Percentiles rank a stretch among this genome's conserved stretches.
Conservation (phyloP, 2,329 filamentous ascomycete species). For the Hirsutella minnesotensis region DNA sequence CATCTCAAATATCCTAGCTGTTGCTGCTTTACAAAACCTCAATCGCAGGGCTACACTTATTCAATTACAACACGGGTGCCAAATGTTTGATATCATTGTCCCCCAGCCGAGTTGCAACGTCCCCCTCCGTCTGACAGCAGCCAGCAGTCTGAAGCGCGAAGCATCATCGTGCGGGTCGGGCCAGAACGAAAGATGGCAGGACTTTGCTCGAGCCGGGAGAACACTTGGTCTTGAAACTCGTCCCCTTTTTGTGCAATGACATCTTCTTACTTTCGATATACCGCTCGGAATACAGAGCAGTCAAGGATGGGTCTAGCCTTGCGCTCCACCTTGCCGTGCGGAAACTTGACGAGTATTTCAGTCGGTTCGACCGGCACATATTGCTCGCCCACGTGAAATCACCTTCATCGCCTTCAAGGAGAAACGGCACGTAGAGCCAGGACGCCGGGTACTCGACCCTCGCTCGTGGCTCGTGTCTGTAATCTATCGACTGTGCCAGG, state of each 20-base stretch:
- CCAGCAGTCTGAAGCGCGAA: constrained; percentile 3
- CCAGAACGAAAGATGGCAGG: constrained; percentile 23
- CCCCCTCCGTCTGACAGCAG: constrained; percentile 13
- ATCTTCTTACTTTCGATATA: constrained; percentile 36
- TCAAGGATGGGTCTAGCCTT: constrained; percentile 66
- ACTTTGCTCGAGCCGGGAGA: constrained; percentile 20
- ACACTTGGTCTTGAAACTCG: constrained; percentile 24
- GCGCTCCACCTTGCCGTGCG: constrained; percentile 66
- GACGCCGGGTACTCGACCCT: background rate
- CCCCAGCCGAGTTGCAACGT: constrained; percentile 18
- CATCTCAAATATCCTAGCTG: too few species aligned
- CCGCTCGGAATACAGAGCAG: constrained; percentile 67
- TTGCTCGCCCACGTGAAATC: too few species aligned
- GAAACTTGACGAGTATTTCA: constrained; percentile 16
- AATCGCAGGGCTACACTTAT: too few species aligned
- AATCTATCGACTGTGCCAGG: constrained; percentile 6
- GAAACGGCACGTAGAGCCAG: too few species aligned
- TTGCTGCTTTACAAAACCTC: too few species aligned
- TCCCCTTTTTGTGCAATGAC: constrained; percentile 14
- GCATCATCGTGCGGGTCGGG: background rate
- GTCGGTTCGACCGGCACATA: too few species aligned
- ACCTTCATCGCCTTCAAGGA: background rate
- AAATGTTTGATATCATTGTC: constrained; percentile 31
- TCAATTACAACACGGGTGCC: background rate
- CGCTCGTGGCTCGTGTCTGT: background rate